phyloP scores from a whole-genome alignment of 2,329 filamentous ascomycete genomes.

The Aspergillus jensenii region DNA sequence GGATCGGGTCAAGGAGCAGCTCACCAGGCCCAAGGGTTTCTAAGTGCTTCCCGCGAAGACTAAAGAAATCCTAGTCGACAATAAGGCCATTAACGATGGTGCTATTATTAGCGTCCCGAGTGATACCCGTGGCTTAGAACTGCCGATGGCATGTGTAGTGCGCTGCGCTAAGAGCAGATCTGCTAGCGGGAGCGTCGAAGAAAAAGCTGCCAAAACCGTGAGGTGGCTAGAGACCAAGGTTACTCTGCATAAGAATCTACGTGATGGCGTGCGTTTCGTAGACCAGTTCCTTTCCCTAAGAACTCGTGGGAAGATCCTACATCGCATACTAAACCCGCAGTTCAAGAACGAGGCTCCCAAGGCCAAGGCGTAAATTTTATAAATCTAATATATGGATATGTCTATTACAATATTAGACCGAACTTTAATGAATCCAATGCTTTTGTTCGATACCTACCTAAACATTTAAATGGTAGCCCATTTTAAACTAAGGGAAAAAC shows the following conservation, averaged over 20 bases:
- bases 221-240: slow-evolving; percentile 45
- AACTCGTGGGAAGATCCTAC: slow-evolving; percentile 50
- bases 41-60: slow-evolving; percentile 69
- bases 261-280: slow-evolving; percentile 48
- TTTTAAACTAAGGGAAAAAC: too few relatives aligned
- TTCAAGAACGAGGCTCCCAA: slow-evolving; percentile 34
- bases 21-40: slow-evolving; percentile 68
- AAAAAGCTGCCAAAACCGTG: slow-evolving; percentile 49
- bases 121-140: slow-evolving; percentile 62
- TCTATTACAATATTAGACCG: too few relatives aligned
- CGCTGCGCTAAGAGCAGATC: slow-evolving; percentile 45
- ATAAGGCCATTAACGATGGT: slow-evolving; percentile 57
- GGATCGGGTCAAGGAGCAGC: slow-evolving; percentile 72
- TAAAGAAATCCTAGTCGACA: slow-evolving; percentile 54
- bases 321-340: slow-evolving; percentile 46
- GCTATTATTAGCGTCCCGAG: slow-evolving; percentile 65
- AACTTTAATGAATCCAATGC: background rate
- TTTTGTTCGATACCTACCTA: too few relatives aligned
- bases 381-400: background rate
- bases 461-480: too few relatives aligned
- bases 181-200: slow-evolving; percentile 43
- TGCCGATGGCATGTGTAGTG: slow-evolving; percentile 67
- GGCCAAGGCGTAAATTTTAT: slow-evolving; percentile 41
- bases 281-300: slow-evolving; percentile 50
- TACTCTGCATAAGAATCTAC: slow-evolving; percentile 46